Base-by-base conservation (phyloP, 2,329 filamentous ascomycete species). In the Onygenales sp. region DNA sequence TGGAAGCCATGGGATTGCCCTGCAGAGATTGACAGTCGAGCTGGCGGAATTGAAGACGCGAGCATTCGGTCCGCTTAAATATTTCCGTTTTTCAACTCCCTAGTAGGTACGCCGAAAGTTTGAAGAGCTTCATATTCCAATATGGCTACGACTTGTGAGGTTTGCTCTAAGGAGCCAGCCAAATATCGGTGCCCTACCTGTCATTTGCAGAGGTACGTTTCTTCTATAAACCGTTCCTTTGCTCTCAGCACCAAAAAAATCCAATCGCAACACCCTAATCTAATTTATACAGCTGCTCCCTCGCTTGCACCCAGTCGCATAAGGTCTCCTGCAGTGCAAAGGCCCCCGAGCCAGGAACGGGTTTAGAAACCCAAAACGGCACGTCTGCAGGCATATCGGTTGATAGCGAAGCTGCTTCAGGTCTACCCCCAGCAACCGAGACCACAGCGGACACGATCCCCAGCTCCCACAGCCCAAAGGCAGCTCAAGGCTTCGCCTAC, bases 271-370 rank as follows among this genome's bases (percentile, higher is more conserved):
- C 47, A 47, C 32, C 11, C 9, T 47, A 35, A 35, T 21, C 47
- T 39, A 8, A 11, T 47, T n/a, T 45, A 17, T 27, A 44, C 57
- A 76, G 74, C 57, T 76, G 74, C 53, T 76, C 74, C 8, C 66
- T 76, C 39, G 64, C 61, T 35, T 76, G 74, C 59, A 72, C 71
- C 39, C 69, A 74, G 52, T 63, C 66, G 5, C 73, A 76, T 59
- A 74, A 75, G 59, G 65, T 66, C 14, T 68, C 69, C 54, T 76
- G 73, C 56, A 61, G 63, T 17, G 66, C 68, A 10, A 43, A 56
- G 45, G 50, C 49, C 21, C 43, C 57, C 38, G 41, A 48, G 8
- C 41, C 49, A 14, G 55, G 55, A 39, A 52, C 41, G 14, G 52
- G 55, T 21, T n/a, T 58, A n/a, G 14, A 52, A 17, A 51, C 59